A percentile compares a stretch with the other conserved stretches of the same genome.
Conservation (phyloP, 345 rosid species). For the Noccaea caerulescens region DNA sequence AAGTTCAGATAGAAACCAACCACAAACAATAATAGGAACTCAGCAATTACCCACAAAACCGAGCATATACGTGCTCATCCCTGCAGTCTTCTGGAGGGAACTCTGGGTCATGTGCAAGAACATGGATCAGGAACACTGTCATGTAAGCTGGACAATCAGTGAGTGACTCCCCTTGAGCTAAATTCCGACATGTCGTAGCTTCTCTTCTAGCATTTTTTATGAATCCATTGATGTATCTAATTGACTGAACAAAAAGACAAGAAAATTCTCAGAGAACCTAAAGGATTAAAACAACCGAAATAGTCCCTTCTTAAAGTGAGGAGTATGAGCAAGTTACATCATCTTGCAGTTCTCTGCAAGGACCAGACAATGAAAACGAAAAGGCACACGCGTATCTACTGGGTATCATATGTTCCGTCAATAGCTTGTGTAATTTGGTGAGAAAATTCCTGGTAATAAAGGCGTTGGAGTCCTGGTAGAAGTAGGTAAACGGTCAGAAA, state of each 20-base stretch:
- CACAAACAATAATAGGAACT: slow-evolving; percentile 28
- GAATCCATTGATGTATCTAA: slow-evolving; percentile 70
- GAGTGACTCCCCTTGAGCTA: slow-evolving; percentile 52
- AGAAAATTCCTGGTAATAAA: slow-evolving; percentile 62
- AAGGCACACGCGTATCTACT: slow-evolving; percentile 85
- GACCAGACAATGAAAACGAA: slow-evolving; percentile 61
- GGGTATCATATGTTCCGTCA: slow-evolving; percentile 68
- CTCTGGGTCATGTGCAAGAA: slow-evolving; percentile 73
- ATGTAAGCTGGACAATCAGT: slow-evolving; percentile 72
- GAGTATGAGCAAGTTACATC: slow-evolving; percentile 52
- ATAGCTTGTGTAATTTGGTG: slow-evolving; percentile 63
- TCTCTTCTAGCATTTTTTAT: slow-evolving; percentile 58
- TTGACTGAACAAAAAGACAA: slow-evolving; percentile 52
- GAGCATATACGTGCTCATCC: slow-evolving; percentile 68
- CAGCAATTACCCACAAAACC: slow-evolving; percentile 63
- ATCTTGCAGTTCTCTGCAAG: slow-evolving; percentile 62
- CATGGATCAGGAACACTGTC: slow-evolving; percentile 76
- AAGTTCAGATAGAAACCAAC: slow-evolving; percentile 22
- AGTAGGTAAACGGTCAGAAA: slow-evolving; percentile 27
- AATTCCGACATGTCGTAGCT: slow-evolving; percentile 54
- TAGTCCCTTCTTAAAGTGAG: slow-evolving; percentile 17
- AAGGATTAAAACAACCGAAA: slow-evolving; percentile 24
- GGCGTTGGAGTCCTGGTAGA: slow-evolving; percentile 66
- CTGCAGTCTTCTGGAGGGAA: slow-evolving; percentile 73
- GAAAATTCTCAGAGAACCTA: slow-evolving; percentile 37